Evolutionary conservation across 1,284 basidiomycete genomes (phyloP), one percentile per base, ranked within the genome.

Genomic region (Cystobasidiaceae sp.): DNA sequence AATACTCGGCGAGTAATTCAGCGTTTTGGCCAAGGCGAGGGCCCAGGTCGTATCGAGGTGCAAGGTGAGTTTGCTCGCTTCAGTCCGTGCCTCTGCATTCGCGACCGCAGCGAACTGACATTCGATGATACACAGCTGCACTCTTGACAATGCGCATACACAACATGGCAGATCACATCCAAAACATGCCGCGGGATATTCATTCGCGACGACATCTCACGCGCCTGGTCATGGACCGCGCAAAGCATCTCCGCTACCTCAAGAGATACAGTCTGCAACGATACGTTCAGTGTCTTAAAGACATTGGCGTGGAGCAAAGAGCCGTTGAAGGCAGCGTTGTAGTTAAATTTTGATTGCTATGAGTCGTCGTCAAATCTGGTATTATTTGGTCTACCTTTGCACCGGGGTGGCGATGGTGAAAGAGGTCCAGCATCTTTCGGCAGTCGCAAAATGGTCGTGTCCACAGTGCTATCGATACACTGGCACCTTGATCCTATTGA

Each of bases 301-400:
- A 86, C 65, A 80, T 94, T 30, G 93, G 88, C 1, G 76, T 97
- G 50, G 86, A 92, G 71, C 81, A 84, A 25, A 81, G 82, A 69
- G 86, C 86, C 25, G 89, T 97, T 4, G 92, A 96, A 78, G 93
- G 93, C 49, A 93, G 97, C 75, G 78, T 96, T 41, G 81, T 86
- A 19, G 58, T 60, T 19, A 60, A 48, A 33, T 33, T 52, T 19
- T 52, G n/a, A 52, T n/a, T n/a, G n/a, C n/a, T n/a, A n/a, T n/a
- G n/a, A n/a, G n/a, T n/a, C n/a, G n/a, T n/a, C n/a, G n/a, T n/a
- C n/a, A n/a, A n/a, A n/a, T n/a, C n/a, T n/a, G n/a, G n/a, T n/a
- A n/a, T n/a, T n/a, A n/a, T n/a, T n/a, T n/a, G n/a, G n/a, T n/a
- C n/a, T n/a, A n/a, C n/a, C n/a, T n/a, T n/a, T n/a, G n/a, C n/a